Base-by-base conservation (phyloP, 1,139 yeast genomes). In the Entelexis paramagnoliae region DNA sequence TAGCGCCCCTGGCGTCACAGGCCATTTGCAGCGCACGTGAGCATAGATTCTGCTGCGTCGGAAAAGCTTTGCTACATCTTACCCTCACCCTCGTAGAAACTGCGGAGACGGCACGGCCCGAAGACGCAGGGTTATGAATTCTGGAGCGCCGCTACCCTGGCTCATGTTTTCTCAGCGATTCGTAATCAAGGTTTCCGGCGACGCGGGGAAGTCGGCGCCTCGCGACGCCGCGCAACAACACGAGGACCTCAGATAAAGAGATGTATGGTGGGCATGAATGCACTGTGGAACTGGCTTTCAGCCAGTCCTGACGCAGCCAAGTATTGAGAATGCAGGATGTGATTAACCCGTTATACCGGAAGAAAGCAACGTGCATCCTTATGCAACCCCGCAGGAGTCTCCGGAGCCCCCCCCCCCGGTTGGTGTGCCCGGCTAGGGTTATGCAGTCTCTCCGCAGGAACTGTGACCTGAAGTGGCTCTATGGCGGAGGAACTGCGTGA, bases 301-400 rank as follows among this genome's bases (percentile, higher is more conserved):
- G 24, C 24, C 6, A 6, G 24, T 4, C 24, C 24, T 4, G 13
- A 10, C 30, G 30, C 30, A 28, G 30, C 14, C 30, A 28, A 28
- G 2, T 3, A 28, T 11, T 7, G 11, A 4, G 4, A 10, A 13
- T 10, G 13, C 30, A 28, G 3, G 13, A 10, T 4, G 8, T 11
- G 22, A 3, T 17, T 17, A 9, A 4, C 8, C n/a, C 22, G 19
- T 30, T 24, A 17, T 6, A 3, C 11, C 32, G 30, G 30, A 24
- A 11, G 13, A 39, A 24, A 16, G 20, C 16, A 19, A 28, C 30
- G 13, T 19, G 8, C 11, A 16, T 10, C 19, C 11, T 22, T 24
- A 39, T 39, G 42, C 42, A 39, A 8, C 24, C 42, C 42, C 42
- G 42, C 42, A 39, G 24, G 14, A 24, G 24, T n/a, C 19, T 39